Evolutionary conservation across 768 basidiomycete genomes (phyloP), one percentile per base, ranked within the genome.

Genomic region (Leccinum subgranulosum): DNA sequence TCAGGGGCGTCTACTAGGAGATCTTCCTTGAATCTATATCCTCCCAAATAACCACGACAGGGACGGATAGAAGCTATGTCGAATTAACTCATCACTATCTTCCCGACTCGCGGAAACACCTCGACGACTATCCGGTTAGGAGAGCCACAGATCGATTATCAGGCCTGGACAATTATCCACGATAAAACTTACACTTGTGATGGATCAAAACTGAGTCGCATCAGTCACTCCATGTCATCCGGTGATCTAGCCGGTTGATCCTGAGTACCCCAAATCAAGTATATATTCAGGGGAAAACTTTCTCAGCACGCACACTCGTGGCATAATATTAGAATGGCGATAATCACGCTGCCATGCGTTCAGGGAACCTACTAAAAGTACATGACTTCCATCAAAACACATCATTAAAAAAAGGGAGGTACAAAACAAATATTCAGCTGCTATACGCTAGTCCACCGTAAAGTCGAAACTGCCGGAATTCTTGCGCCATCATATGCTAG

Each of bases 381-480:
- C 63, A 65, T 7, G 27, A 47, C 19, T 47, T 34, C 23, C 46
- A 59, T 66, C 54, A 54, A 60, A 36, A 54, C 56, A 55, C n/a
- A 41, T 43, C 47, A 67, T 59, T 45, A 60, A 50, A 54, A 36
- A 60, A 54, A 29, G 39, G 52, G 34, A 29, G 31, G 48, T 48
- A 57, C 49, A 50, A 55, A 55, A 53, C 53, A 49, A 62, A 67
- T 62, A 71, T 61, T 57, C 65, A 65, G 53, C 58, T 65, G 66
- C 55, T 65, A 25, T 70, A 71, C 51, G 49, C 51, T 69, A 71
- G 60, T 61, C 31, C 62, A 59, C 53, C 55, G 56, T 54, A 49
- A 60, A 61, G 56, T 54, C 58, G 17, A 56, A 59, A 54, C 31
- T 15, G 49, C 49, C 55, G 15, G 23, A 41, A 50, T 56, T 53